A percentile compares a stretch with the other conserved stretches of the same genome.
Evolutionary conservation across 2,329 filamentous ascomycete species (phyloP).

Genomic region (Lachnellula arida): DNA sequence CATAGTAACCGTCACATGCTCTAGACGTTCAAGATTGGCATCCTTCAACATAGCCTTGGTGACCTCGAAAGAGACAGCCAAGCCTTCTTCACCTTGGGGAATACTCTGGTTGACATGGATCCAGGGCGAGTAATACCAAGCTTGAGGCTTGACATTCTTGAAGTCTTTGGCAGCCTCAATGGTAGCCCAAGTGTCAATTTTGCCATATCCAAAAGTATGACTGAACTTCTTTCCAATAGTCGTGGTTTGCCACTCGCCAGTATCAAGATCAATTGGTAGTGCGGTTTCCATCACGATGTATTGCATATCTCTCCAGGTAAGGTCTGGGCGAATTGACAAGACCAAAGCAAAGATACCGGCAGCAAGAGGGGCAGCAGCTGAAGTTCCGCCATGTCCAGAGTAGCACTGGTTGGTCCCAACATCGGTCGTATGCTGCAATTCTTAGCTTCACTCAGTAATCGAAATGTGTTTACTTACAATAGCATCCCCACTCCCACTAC

Average conservation of each 20-base stretch:
- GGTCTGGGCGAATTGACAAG: constrained; percentile 75
- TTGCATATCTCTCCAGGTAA: constrained; percentile 92
- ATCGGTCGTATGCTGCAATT: constrained; percentile 76
- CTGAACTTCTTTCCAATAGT: constrained; percentile 81
- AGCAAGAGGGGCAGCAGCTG: constrained; percentile 86
- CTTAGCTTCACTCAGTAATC: constrained; percentile 16
- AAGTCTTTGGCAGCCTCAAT: constrained; percentile 83
- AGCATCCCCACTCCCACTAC: constrained; percentile 79
- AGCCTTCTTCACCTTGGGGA: constrained; percentile 76
- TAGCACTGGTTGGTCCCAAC: constrained; percentile 81
- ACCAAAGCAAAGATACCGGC: constrained; percentile 90
- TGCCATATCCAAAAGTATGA: constrained; percentile 93
- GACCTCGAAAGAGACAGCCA: constrained; percentile 76
- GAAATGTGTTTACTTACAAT: constrained; percentile 51
- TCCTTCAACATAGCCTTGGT: constrained; percentile 73
- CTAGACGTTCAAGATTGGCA: constrained; percentile 79
- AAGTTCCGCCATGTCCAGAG: constrained; percentile 84
- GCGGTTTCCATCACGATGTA: constrained; percentile 84
- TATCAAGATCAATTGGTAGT: constrained; percentile 69
- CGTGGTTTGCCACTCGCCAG: constrained; percentile 76
- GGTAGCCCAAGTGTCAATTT: constrained; percentile 81
- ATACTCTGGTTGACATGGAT: constrained; percentile 81
- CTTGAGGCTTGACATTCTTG: constrained; percentile 87
- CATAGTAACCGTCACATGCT: constrained; percentile 98
- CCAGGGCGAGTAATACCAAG: constrained; percentile 94